phyloP scores from a whole-genome alignment of 495 filamentous ascomycete species.

The Evansstolkia leycettana region DNA sequence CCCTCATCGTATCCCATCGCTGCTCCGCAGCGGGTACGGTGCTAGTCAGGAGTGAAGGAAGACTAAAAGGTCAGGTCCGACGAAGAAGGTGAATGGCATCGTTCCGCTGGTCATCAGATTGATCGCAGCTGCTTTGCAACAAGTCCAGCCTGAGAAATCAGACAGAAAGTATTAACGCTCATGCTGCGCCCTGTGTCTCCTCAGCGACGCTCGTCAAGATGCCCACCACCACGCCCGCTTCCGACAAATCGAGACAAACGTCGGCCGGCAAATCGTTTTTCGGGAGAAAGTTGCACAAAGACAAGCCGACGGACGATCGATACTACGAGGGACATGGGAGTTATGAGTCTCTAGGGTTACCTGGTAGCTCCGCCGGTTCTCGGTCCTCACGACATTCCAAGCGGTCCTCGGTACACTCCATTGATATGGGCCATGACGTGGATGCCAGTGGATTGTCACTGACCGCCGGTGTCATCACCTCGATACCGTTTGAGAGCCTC shows the following conservation, averaged over 20 bases:
- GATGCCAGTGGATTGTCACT: slow-evolving; percentile 49
- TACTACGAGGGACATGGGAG: slow-evolving; percentile 40
- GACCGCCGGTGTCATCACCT: slow-evolving; percentile 76
- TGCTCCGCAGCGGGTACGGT: slow-evolving; percentile 16
- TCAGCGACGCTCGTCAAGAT: slow-evolving; percentile 32
- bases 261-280: slow-evolving; percentile 84
- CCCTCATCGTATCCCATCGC: slow-evolving; percentile 5
- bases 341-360: slow-evolving; percentile 36
- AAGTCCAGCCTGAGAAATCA: neutral
- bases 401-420: slow-evolving; percentile 61
- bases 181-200: slow-evolving; percentile 30
- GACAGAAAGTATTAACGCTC: no score
- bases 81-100: no score
- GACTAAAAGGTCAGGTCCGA: no score
- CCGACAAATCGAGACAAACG: slow-evolving; percentile 71
- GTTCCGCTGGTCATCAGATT: no score
- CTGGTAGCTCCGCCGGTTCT: slow-evolving; percentile 48
- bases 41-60: slow-evolving; percentile 10
- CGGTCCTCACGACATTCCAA: slow-evolving; percentile 71
- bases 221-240: slow-evolving; percentile 45
- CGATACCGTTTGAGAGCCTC: slow-evolving; percentile 79
- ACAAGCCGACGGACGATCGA: slow-evolving; percentile 46
- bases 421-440: slow-evolving; percentile 40
- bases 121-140: no score
- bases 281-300: slow-evolving; percentile 62